Conservation (phyloP, 2,329 filamentous ascomycete species). For the Colletotrichum orbiculare region DNA sequence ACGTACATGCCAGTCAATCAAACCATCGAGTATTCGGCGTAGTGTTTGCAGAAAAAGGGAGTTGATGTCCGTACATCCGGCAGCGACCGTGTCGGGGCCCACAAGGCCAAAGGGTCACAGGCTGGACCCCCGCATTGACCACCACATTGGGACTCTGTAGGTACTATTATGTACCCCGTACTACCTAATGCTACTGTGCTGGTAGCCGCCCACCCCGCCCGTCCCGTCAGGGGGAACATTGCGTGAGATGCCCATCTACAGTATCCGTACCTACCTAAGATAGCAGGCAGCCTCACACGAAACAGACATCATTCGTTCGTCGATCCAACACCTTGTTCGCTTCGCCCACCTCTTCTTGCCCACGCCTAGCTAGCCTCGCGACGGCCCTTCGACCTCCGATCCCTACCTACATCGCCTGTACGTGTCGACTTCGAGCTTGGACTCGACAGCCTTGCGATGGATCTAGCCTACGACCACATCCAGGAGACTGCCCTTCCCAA, state of each 20-base stretch:
- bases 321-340: slow-evolving; percentile 25
- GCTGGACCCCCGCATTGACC: slow-evolving; percentile 31
- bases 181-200: too few relatives aligned
- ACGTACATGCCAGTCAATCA: not conserved
- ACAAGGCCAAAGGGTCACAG: slow-evolving; percentile 5
- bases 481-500: slow-evolving; percentile 81
- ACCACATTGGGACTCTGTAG: not conserved
- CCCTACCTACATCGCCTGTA: not conserved
- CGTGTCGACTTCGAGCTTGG: slow-evolving; percentile 4
- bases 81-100: slow-evolving; percentile 17
- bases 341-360: slow-evolving; percentile 16
- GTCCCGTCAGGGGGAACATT: slow-evolving; percentile 25
- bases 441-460: slow-evolving; percentile 68
- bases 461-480: slow-evolving; percentile 97
- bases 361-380: slow-evolving; percentile 30
- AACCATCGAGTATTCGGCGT: not conserved
- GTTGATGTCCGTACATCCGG: slow-evolving; percentile 1
- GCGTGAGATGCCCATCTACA: too few relatives aligned
- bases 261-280: too few relatives aligned
- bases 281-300: slow-evolving; percentile 27
- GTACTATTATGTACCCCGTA: too few relatives aligned
- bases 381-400: slow-evolving; percentile 1
- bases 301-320: slow-evolving; percentile 31
- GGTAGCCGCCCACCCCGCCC: slow-evolving; percentile 18
- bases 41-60: slow-evolving; percentile 5